Percentiles rank a stretch among this genome's conserved stretches.
Evolutionary conservation across 2,329 filamentous ascomycete species (phyloP).

Genomic region (Apiospora phragmitis): DNA sequence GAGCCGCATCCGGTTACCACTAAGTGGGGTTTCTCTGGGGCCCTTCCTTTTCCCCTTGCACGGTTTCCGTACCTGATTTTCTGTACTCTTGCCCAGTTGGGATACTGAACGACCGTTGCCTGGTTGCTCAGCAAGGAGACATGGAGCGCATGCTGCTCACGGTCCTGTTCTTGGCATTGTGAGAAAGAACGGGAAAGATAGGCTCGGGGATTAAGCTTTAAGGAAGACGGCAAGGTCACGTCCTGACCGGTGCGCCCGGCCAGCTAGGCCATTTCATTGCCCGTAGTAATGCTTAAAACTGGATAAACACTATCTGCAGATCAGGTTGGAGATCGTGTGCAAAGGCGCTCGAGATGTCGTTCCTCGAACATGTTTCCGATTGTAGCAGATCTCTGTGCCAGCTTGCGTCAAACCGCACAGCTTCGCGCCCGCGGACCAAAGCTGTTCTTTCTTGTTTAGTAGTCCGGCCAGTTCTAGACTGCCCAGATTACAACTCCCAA

Average conservation of each 20-base stretch:
- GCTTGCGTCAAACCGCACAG: neutral
- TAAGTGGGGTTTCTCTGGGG: neutral
- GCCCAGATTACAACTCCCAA: neutral
- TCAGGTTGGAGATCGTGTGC: neutral
- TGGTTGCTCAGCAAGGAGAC: neutral
- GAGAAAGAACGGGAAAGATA: neutral
- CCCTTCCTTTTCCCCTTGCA: neutral
- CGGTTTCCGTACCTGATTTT: neutral
- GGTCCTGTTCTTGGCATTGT: constrained; percentile 1
- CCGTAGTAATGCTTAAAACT: neutral
- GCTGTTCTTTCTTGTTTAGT: neutral
- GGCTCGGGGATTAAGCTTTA: neutral
- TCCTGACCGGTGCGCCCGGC: neutral
- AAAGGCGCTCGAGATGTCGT: neutral
- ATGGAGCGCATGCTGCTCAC: neutral
- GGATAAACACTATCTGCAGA: constrained; percentile 5
- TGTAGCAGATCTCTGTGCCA: constrained; percentile 7
- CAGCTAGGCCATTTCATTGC: neutral
- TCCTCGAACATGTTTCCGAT: neutral
- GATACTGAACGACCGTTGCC: neutral
- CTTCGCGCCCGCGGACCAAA: neutral
- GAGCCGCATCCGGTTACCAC: constrained; percentile 11
- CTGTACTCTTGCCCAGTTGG: neutral
- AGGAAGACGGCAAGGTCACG: neutral
- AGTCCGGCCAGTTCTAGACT: neutral